Percentiles rank a stretch among this genome's conserved stretches.
These are phyloP conservation scores for Fulvia fulva DNA, from an alignment of 2,329 filamentous ascomycete species.

Conservation along the genomic window DNA sequence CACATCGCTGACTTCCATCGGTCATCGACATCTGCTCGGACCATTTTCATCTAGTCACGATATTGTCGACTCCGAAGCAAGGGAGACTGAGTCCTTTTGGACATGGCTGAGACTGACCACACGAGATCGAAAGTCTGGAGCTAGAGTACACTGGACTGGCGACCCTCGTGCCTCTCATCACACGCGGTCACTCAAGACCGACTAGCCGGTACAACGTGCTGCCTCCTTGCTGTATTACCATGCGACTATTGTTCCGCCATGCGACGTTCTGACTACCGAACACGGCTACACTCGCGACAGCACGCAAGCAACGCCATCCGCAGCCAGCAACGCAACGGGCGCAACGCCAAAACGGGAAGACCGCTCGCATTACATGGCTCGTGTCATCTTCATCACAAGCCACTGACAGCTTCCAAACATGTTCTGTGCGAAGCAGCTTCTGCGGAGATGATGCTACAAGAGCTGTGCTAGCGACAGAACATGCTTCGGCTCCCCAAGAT, in stretches of 20 bases:
- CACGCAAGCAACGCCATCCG: background rate
- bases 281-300: background rate
- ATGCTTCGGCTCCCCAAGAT: slow-evolving; percentile 8
- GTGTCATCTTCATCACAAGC: background rate
- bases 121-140: too few species aligned
- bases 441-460: too few species aligned
- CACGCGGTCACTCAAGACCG: background rate
- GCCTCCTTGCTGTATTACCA: background rate
- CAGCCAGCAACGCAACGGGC: background rate
- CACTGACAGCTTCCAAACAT: background rate
- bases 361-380: background rate
- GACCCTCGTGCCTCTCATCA: too few species aligned
- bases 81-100: background rate
- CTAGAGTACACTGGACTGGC: too few species aligned
- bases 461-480: background rate
- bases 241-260: background rate
- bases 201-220: background rate
- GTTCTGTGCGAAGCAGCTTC: background rate
- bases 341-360: background rate
- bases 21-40: background rate
- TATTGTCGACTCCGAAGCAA: background rate
- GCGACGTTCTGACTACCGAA: background rate
- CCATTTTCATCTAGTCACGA: background rate
- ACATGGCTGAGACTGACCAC: background rate
- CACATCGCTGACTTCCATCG: background rate